Base-by-base conservation (phyloP, 2,329 filamentous ascomycete species). In the Xylaria sp. region DNA sequence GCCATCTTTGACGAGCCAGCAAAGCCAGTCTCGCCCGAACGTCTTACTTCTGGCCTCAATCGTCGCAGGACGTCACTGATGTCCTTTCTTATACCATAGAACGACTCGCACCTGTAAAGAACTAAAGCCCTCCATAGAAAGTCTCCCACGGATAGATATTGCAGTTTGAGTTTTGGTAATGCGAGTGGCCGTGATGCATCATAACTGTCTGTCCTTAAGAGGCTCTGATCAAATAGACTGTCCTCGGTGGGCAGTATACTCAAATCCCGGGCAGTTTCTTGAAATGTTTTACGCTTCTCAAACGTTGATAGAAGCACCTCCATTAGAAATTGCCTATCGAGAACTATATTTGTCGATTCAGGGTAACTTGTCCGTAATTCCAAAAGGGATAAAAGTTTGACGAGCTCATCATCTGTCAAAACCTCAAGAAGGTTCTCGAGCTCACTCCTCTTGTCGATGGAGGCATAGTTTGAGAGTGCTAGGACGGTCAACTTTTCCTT, bases 41-140 rank as follows among this genome's bases (percentile, higher is more conserved):
- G 86, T 67, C 85, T 86, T 25, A 83, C 78, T 72, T 90, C 89
- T 1, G 95, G 94, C 72, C 91, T 89, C 68, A 99, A 82, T 55
- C 94, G 90, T 76, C 92, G 92, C 60, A 98, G 79, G 7, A 92
- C 90, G 57, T 93, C 89, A 78, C 97, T 94, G 66, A 99, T 90
- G 78, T 99, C 94, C 76, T 94, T 95, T 55, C 94, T 90, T 68
- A 99, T 95, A 69, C 94, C 93, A 79, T 97, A 98, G 79, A 98
- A 98, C 0, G 95, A 89, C 80, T 99, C 96, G 67, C 91, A 92
- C 49, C 95, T 90, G 78, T 97, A 96, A 9, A 99, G 84, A 15
- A 97, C 86, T 76, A 98, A 91, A 0, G 95, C 94, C 71, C 97
- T 89, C 94, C 94, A 99, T n/a, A 99, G 83, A 75, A 99, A 99